Conservation (phyloP, 169 alveolate genomes). For the Ichthyophthirius multifiliis region DNA sequence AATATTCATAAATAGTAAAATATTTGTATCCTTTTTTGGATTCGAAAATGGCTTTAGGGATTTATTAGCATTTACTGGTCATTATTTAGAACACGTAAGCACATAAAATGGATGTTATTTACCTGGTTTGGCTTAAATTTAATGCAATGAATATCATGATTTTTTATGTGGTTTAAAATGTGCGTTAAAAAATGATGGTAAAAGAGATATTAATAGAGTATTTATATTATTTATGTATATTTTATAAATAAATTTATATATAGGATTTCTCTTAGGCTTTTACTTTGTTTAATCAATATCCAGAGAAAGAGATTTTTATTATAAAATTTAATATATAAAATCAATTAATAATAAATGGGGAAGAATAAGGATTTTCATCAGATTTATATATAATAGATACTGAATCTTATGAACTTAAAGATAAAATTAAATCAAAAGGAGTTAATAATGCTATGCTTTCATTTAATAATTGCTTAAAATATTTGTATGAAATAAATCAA, state of each 20-base stretch:
- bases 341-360: not conserved
- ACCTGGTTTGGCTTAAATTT: not conserved
- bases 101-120: not conserved
- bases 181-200: not conserved
- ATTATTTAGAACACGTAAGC: not conserved
- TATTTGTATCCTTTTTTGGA: not conserved
- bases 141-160: not conserved
- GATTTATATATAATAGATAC: not conserved
- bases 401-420: not conserved
- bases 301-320: not conserved
- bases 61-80: not conserved
- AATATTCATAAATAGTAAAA: not conserved
- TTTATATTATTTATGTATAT: too few species aligned
- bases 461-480: not conserved
- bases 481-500: not conserved
- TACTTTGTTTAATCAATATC: not conserved
- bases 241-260: not conserved
- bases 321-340: not conserved
- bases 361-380: not conserved
- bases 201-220: conserved; percentile 1
- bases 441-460: conserved; percentile 6
- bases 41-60: not conserved
- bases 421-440: not conserved
- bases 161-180: not conserved
- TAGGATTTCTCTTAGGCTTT: not conserved